Evolutionary conservation across 441 rosid species (phyloP).

Genomic region (Pelargonium cotyledonis): DNA sequence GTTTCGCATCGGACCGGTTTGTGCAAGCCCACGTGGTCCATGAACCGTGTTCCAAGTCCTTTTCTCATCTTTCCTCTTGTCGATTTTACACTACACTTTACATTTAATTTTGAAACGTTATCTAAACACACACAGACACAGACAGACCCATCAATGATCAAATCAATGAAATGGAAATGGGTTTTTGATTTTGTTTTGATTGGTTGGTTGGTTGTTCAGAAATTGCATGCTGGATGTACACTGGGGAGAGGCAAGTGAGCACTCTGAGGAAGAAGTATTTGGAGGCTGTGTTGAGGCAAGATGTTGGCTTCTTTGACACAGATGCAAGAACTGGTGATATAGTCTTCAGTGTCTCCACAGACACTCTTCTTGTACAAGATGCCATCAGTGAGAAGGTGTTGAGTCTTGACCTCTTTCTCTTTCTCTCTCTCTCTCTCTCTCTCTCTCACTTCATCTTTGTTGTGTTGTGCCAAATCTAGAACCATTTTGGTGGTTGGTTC

Average conservation of each 20-base stretch:
- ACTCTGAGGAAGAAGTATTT: slow-evolving; percentile 57
- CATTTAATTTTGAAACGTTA: too few species aligned
- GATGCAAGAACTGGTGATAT: slow-evolving; percentile 73
- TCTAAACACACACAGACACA: too few species aligned
- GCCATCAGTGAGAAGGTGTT: slow-evolving; percentile 82
- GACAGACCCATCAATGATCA: neutral
- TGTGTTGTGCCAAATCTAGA: neutral
- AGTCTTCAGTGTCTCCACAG: slow-evolving; percentile 77
- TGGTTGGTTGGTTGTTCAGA: slow-evolving; percentile 32
- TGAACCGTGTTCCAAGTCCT: too few species aligned
- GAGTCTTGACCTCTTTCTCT: neutral
- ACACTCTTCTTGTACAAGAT: slow-evolving; percentile 73
- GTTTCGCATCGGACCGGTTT: too few species aligned
- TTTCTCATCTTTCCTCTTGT: neutral
- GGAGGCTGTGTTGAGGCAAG: slow-evolving; percentile 68
- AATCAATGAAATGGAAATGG: neutral
- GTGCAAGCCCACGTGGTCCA: too few species aligned
- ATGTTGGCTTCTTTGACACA: slow-evolving; percentile 66
- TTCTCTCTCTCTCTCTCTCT: neutral
- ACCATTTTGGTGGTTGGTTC: slow-evolving; percentile 25
- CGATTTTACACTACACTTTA: neutral
- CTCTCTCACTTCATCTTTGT: neutral
- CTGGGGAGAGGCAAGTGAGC: slow-evolving; percentile 73
- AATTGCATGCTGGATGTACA: slow-evolving; percentile 78
- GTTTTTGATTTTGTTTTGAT: neutral